Evolutionary conservation across 2,329 filamentous ascomycete genomes (phyloP).

Genomic region (Leptographium procerum): DNA sequence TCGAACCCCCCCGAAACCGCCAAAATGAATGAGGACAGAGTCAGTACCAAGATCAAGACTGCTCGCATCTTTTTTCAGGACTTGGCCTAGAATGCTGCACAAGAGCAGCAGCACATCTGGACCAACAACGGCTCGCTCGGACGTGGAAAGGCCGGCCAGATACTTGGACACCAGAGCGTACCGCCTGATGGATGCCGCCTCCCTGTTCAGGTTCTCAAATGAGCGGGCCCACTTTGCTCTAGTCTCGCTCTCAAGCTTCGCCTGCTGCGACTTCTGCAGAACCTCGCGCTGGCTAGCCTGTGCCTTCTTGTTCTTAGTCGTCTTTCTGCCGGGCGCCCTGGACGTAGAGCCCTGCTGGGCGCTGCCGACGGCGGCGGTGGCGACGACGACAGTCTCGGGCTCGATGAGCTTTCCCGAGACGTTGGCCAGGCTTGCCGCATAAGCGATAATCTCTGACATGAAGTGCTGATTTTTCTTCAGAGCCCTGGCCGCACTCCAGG

Average conservation of each 20-base stretch:
- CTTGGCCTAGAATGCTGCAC: conserved; percentile 20
- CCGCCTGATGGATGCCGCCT: no score
- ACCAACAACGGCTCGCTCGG: conserved; percentile 24
- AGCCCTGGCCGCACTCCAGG: conserved; percentile 11
- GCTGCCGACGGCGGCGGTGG: conserved; percentile 9
- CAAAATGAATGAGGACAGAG: no score
- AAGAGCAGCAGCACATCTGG: conserved; percentile 24
- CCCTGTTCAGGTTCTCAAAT: no score
- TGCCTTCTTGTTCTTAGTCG: not conserved
- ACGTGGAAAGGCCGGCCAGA: no score
- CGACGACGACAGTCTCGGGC: conserved; percentile 50
- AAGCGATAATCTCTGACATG: conserved; percentile 56
- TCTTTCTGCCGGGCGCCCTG: not conserved
- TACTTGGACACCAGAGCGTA: no score
- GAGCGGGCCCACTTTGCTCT: no score
- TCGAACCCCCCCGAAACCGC: no score
- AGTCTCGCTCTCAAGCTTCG: no score
- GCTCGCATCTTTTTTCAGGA: not conserved
- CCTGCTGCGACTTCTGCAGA: conserved; percentile 23
- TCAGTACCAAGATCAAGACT: no score
- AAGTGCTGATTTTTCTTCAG: conserved; percentile 45
- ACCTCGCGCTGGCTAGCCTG: no score
- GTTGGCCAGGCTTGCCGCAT: conserved; percentile 60
- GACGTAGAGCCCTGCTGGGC: no score
- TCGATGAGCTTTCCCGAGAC: conserved; percentile 49